Base-by-base conservation (phyloP, 1,139 yeast genomes). In the Candida dubliniensis region DNA sequence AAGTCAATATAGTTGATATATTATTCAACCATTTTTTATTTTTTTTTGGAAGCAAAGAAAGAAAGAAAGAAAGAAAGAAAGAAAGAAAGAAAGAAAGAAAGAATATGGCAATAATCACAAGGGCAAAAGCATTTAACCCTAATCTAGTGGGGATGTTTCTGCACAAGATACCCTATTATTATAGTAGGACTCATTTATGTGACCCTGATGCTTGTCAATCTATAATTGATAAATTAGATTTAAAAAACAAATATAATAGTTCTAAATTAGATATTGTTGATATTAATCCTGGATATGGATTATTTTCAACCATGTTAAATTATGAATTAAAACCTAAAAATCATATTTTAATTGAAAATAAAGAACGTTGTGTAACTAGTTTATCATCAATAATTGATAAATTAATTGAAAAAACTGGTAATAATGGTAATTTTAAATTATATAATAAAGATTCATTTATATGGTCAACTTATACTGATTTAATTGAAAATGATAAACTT, bases 261-360 rank as follows among this genome's bases (percentile, higher is more conserved):
- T 41, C 60, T n/a, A 60, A 68, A 13, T 66, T 83, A 13, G 81
- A 84, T 44, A 76, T 88, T 2, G 57, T 88, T 6, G 96, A 88
- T 54, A 72, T 81, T 12, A 84, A 83, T 56, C 74, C 89, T 0
- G 79, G 81, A 1, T 68, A 66, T 36, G 85, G 86, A 4, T 56
- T 77, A 6, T 67, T 80, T 33, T 71, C 85, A 0, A 69, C 71
- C 42, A 79, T 80, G 60, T 59, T 88, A 27, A 75, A 84, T 58
- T 69, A 79, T 43, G 74, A 69, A 36, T 61, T 83, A 35, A 65
- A 74, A 38, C 96, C 96, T 0, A 61, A 69, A 41, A 77, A 71
- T 31, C 90, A 87, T 56, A 57, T 84, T 1, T 52, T 87, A 13
- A 63, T 86, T 53, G 89, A 82, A 46, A 67, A 76, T 11, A 67